These are phyloP conservation scores for Hymenoscyphus repandus DNA, from an alignment of 2,329 filamentous ascomycete genomes.

Conservation along the genomic window DNA sequence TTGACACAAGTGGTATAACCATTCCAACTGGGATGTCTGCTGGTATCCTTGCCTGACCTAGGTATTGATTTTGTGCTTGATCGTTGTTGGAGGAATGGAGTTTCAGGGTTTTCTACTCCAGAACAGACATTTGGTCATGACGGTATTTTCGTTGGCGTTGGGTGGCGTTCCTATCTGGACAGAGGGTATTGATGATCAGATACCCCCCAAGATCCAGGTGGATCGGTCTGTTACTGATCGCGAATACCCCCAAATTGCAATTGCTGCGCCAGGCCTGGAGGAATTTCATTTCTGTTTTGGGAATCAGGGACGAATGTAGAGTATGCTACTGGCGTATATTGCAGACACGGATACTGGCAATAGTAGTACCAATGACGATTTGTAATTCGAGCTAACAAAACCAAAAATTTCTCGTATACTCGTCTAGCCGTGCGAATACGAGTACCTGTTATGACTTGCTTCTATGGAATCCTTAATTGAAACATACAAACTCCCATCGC, in stretches of 20 bases:
- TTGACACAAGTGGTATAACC: constrained; percentile 14
- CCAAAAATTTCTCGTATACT: neutral
- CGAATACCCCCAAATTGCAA: constrained; percentile 14
- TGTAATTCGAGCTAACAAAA: too few species aligned
- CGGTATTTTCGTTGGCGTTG: constrained; percentile 11
- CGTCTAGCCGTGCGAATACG: too few species aligned
- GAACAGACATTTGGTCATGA: neutral
- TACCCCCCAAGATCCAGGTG: constrained; percentile 7
- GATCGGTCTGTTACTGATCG: constrained; percentile 9
- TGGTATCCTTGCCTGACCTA: neutral
- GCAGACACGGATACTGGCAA: neutral
- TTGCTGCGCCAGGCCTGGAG: constrained; percentile 3
- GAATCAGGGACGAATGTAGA: neutral
- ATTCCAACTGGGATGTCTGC: constrained; percentile 9
- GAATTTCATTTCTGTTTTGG: neutral
- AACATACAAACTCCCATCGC: too few species aligned
- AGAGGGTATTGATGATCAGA: constrained; percentile 15
- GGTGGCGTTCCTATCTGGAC: constrained; percentile 14
- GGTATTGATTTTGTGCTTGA: neutral
- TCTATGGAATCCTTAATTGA: too few species aligned
- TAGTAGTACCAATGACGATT: too few species aligned
- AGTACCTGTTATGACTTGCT: too few species aligned
- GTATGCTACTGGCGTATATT: neutral
- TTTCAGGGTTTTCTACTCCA: too few species aligned
- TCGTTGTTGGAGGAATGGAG: neutral